Evolutionary conservation across 2,329 filamentous ascomycete species (phyloP), one percentile per base, ranked within the genome.

Genomic region (Ophiosphaerella korrae): DNA sequence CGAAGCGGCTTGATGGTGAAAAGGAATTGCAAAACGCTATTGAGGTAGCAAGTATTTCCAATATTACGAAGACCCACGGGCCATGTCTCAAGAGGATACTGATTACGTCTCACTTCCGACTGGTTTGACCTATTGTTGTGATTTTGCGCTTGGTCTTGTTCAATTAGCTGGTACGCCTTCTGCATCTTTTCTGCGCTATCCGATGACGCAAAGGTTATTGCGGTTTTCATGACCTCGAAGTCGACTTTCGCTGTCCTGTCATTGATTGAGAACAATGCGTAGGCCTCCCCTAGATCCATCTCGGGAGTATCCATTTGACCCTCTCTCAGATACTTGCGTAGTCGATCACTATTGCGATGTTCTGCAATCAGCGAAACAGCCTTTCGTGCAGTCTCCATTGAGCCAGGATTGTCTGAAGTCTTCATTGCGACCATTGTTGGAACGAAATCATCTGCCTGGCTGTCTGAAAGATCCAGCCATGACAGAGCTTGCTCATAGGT

Each of bases 11-110:
- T 88, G 48, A 97, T 84, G 0, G 92, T 95, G 71, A 96, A 97
- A 60, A 97, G 88, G 69, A 96, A 97, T 65, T 99, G 94, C 8
- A 99, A 80, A 42, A 99, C 83, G 74, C 93, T 97, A 78, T 99
- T 99, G 47, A 99, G 81, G 66, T 99, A 99, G 72, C 94, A 99
- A 0, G 95, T 99, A 67, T 99, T 99, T 52, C 94, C 92, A 50
- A 97, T 96, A 63, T 97, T 99, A 57, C 87, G 84, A 5, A 97
- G 81, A 0, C 94, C 94, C 18, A 96, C 89, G 0, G 94, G 94
- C 72, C 90, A 86, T 26, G 83, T 57, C 1, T 78, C 40, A 75
- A 72, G 52, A 63, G 72, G 68, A 48, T 72, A 65, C 37, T 57
- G 52, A 32, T 63, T 64, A 21, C 61, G 48, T 38, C 62, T 52